These are phyloP conservation scores for Tolypocladium album DNA, from an alignment of 2,329 filamentous ascomycete genomes.

Conservation along the genomic window DNA sequence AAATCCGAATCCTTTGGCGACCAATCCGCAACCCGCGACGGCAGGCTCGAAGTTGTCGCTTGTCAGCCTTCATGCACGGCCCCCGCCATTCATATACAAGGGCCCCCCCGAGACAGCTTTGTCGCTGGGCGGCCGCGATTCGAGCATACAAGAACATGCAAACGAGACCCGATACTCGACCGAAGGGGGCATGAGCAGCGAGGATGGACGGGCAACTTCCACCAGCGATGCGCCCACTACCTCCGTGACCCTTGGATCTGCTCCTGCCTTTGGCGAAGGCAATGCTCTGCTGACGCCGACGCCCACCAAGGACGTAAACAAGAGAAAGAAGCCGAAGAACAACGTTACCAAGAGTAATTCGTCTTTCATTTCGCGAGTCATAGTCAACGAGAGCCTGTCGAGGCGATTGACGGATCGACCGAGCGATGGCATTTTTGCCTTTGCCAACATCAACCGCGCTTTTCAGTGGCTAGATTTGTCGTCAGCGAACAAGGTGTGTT, in stretches of 20 bases:
- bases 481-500: conserved; percentile 53
- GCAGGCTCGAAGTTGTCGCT: conserved; percentile 77
- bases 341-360: conserved; percentile 98
- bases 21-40: conserved; percentile 71
- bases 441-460: conserved; percentile 90
- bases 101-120: conserved; percentile 40
- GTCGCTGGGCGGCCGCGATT: conserved; percentile 28
- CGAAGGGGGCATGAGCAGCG: conserved; percentile 48
- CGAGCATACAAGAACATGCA: conserved; percentile 51
- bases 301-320: conserved; percentile 60
- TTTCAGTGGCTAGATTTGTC: conserved; percentile 94
- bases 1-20: conserved; percentile 86
- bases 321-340: conserved; percentile 90
- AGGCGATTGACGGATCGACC: conserved; percentile 74
- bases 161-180: conserved; percentile 49
- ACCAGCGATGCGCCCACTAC: conserved; percentile 36
- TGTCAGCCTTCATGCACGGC: conserved; percentile 56
- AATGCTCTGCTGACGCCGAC: conserved; percentile 61
- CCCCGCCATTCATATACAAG: conserved; percentile 44
- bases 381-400: conserved; percentile 70
- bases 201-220: conserved; percentile 42
- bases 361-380: conserved; percentile 94
- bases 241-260: conserved; percentile 29
- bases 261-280: conserved; percentile 74
- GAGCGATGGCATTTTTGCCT: conserved; percentile 72